Conservation (phyloP, 2,329 filamentous ascomycete genomes). For the Elsinoe ampelina region DNA sequence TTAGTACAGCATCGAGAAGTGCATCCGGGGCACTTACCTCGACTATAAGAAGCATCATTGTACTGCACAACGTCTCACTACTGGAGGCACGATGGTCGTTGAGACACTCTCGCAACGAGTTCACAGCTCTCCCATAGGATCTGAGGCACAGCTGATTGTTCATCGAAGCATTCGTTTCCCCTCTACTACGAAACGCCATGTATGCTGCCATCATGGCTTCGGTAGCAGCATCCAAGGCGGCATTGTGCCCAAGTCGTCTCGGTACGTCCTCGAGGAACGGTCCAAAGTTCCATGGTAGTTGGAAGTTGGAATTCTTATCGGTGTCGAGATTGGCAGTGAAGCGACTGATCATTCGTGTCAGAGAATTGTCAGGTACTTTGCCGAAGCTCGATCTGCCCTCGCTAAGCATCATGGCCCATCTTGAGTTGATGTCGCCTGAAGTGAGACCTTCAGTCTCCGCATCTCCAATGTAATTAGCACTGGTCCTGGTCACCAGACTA, state of each 20-base stretch:
- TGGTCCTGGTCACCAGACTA: neutral
- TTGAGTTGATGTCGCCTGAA: neutral
- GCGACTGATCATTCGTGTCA: neutral
- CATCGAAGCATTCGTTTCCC: neutral
- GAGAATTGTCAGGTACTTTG: neutral
- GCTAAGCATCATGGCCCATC: neutral
- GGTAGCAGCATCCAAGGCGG: constrained; percentile 13
- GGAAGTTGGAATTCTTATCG: neutral
- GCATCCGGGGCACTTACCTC: neutral
- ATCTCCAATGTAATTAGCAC: neutral
- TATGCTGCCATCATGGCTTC: constrained; percentile 11
- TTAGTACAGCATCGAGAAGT: neutral
- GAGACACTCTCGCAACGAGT: constrained; percentile 4
- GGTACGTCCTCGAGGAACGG: constrained; percentile 13
- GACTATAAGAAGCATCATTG: constrained; percentile 11
- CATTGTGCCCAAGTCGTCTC: constrained; percentile 8
- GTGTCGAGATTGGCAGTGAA: constrained; percentile 1
- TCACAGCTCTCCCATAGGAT: constrained; percentile 2
- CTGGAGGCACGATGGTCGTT: constrained; percentile 1
- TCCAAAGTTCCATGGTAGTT: constrained; percentile 12
- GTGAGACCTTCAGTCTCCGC: neutral
- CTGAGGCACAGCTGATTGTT: constrained; percentile 2
- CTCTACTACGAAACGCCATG: neutral
- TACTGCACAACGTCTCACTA: constrained; percentile 12
- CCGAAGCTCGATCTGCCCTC: constrained; percentile 3